Conservation (phyloP, 306 rosid genomes). For the Macrotyloma uniflorum region DNA sequence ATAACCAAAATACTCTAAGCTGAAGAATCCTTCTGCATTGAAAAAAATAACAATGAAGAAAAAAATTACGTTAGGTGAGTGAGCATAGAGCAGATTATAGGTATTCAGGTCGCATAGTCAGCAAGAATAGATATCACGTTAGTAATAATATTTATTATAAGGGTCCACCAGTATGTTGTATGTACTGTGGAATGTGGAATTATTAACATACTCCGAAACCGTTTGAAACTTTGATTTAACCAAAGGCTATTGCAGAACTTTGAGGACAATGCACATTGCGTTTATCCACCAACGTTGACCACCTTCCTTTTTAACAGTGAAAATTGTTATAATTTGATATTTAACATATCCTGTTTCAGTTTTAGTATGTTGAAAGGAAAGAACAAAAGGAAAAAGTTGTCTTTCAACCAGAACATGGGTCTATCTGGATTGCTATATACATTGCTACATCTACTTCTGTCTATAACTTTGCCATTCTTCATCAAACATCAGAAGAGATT, state of each 20-base stretch:
- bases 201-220: neutral
- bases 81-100: slow-evolving; percentile 28
- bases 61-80: neutral
- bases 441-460: neutral
- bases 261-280: neutral
- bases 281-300: neutral
- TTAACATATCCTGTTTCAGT: slow-evolving; percentile 13
- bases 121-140: neutral
- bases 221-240: slow-evolving; percentile 15
- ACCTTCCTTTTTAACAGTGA: slow-evolving; percentile 1
- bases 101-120: slow-evolving; percentile 4
- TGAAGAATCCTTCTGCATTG: slow-evolving; percentile 63
- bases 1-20: slow-evolving; percentile 28
- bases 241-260: slow-evolving; percentile 14
- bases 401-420: slow-evolving; percentile 5
- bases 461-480: neutral
- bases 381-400: neutral
- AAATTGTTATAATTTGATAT: neutral
- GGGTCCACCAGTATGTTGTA: neutral
- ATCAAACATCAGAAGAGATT: slow-evolving; percentile 6
- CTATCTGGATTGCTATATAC: neutral
- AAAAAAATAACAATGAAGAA: neutral
- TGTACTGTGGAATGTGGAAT: neutral
- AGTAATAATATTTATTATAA: neutral
- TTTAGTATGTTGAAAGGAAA: slow-evolving; percentile 21